phyloP scores from a whole-genome alignment of 2,329 filamentous ascomycete species.

The Drechmeria coniospora region DNA sequence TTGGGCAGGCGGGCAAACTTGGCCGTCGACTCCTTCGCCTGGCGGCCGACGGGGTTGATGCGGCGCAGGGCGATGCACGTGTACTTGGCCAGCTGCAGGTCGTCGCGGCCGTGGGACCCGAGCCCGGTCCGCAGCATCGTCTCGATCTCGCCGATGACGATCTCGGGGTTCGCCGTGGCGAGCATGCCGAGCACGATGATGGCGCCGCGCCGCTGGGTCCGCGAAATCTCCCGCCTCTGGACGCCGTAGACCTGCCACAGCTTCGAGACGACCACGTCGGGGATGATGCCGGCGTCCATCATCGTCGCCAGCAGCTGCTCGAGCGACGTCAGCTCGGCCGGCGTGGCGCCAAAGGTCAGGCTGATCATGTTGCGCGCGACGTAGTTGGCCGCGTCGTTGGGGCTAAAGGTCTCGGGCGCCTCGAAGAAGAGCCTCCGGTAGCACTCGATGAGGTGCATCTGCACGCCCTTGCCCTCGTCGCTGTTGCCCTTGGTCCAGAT shows the following conservation, averaged over 20 bases:
- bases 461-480: constrained; percentile 95
- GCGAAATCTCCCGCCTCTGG: constrained; percentile 84
- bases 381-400: constrained; percentile 87
- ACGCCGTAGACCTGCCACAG: constrained; percentile 96
- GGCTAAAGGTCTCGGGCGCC: constrained; percentile 72
- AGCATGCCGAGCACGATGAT: constrained; percentile 98
- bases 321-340: constrained; percentile 85
- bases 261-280: constrained; percentile 75
- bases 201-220: constrained; percentile 74
- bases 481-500: constrained; percentile 99
- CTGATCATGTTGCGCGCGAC: constrained; percentile 98
- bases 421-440: constrained; percentile 95
- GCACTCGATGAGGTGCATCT: constrained; percentile 90
- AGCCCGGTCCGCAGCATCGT: constrained; percentile 84
- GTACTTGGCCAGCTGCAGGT: constrained; percentile 82
- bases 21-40: constrained; percentile 54
- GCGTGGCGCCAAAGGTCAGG: constrained; percentile 86
- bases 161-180: constrained; percentile 78
- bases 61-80: constrained; percentile 86
- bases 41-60: constrained; percentile 73
- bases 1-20: constrained; percentile 71
- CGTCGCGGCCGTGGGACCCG: constrained; percentile 61
- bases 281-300: constrained; percentile 86
- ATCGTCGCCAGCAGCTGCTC: constrained; percentile 92
- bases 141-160: constrained; percentile 90